A percentile compares a stretch with the other conserved stretches of the same genome.
Conservation (phyloP, 169 alveolate genomes). For the Plasmodium relictum region DNA sequence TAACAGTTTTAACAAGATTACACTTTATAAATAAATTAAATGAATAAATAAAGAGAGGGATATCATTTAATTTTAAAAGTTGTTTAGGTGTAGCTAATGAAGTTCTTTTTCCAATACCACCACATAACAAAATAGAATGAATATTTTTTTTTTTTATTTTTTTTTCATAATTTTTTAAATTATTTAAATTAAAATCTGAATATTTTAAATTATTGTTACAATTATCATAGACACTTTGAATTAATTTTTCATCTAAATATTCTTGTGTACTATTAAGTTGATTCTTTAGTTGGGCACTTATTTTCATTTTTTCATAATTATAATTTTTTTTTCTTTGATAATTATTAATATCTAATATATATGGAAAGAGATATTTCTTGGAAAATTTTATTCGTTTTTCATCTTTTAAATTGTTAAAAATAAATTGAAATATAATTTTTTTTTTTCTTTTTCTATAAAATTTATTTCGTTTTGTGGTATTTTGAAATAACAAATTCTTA, state of each 20-base stretch:
- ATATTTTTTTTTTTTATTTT: constrained; percentile 31
- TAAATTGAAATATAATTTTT: not conserved
- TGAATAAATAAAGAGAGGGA: constrained; percentile 59
- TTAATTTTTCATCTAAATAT: no score
- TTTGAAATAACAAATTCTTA: not conserved
- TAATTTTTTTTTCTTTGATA: no score
- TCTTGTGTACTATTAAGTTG: no score
- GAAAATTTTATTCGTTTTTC: not conserved
- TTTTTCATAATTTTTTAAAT: constrained; percentile 33
- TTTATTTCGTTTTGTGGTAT: not conserved
- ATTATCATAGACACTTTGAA: no score
- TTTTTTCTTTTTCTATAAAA: not conserved
- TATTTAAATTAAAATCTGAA: no score
- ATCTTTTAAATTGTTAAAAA: not conserved
- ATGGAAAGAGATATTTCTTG: no score
- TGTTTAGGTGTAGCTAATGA: constrained; percentile 24
- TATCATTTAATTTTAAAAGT: constrained; percentile 25
- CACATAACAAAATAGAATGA: constrained; percentile 68
- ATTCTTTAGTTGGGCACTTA: no score
- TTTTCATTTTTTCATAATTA: no score
- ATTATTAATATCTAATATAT: no score
- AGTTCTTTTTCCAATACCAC: constrained; percentile 66
- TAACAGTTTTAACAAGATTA: constrained; percentile 31
- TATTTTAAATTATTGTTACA: no score
- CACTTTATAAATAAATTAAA: constrained; percentile 62